These are phyloP conservation scores for Quercus suber DNA, from an alignment of 306 rosid species.

Conservation along the genomic window DNA sequence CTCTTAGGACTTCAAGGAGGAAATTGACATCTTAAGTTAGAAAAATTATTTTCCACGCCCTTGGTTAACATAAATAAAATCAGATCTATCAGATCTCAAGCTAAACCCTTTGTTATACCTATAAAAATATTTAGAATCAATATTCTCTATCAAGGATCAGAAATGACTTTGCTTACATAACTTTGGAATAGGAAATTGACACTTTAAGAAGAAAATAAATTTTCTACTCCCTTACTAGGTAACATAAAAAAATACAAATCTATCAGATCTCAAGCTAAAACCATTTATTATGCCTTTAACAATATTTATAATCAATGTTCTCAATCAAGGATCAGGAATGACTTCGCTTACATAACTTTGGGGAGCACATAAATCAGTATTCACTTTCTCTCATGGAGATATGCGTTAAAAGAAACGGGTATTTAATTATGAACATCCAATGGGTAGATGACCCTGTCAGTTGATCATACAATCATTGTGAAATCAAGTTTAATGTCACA, in stretches of 20 bases:
- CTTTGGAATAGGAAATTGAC: neutral
- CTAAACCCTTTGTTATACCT: neutral
- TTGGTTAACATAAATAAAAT: neutral
- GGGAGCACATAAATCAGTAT: neutral
- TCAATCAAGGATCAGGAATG: neutral
- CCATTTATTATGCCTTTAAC: neutral
- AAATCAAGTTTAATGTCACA: no score
- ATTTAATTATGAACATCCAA: neutral
- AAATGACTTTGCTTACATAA: neutral
- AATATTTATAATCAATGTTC: neutral
- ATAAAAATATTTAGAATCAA: neutral
- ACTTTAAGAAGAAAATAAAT: no score
- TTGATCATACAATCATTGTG: no score
- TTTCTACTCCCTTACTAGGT: neutral
- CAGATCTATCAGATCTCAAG: neutral
- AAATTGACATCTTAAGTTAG: neutral
- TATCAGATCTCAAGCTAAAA: neutral
- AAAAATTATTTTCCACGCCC: neutral
- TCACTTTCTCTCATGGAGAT: neutral
- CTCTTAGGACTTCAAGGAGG: neutral
- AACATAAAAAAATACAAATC: neutral
- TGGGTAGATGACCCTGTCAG: no score
- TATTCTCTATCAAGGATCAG: neutral
- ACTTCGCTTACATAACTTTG: neutral
- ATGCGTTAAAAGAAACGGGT: neutral